Conservation (phyloP, 306 rosid species). For the Cajanus cajan region DNA sequence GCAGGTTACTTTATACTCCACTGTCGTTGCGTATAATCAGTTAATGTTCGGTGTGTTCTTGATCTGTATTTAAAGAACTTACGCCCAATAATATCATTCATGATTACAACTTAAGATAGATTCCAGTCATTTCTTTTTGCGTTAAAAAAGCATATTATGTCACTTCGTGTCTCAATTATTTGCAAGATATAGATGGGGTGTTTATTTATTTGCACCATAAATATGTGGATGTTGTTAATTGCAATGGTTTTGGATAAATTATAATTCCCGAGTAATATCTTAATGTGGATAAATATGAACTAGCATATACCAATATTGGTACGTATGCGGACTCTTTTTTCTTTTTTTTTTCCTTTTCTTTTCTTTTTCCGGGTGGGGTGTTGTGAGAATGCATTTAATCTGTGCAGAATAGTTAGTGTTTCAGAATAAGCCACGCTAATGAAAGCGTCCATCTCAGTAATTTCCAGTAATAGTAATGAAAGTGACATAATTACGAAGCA, state of each 20-base stretch:
- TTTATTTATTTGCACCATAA: neutral
- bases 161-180: conserved; percentile 47
- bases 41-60: conserved; percentile 34
- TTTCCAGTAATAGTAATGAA: conserved; percentile 19
- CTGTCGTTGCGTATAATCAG: conserved; percentile 27
- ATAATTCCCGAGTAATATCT: conserved; percentile 11
- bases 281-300: conserved; percentile 1
- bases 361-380: neutral
- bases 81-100: conserved; percentile 21
- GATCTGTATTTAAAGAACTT: conserved; percentile 21
- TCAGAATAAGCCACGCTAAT: neutral
- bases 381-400: neutral
- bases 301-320: conserved; percentile 13
- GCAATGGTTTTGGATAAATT: neutral
- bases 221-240: conserved; percentile 26
- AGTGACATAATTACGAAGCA: conserved; percentile 16
- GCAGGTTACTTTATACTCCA: conserved; percentile 42
- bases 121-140: conserved; percentile 13
- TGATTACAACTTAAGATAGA: conserved; percentile 26
- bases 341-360: neutral
- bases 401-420: neutral
- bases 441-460: neutral
- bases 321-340: neutral
- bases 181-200: neutral
- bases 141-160: conserved; percentile 35